Evolutionary conservation across 495 filamentous ascomycete species (phyloP), one percentile per base, ranked within the genome.

Genomic region (Parathielavia appendiculata): DNA sequence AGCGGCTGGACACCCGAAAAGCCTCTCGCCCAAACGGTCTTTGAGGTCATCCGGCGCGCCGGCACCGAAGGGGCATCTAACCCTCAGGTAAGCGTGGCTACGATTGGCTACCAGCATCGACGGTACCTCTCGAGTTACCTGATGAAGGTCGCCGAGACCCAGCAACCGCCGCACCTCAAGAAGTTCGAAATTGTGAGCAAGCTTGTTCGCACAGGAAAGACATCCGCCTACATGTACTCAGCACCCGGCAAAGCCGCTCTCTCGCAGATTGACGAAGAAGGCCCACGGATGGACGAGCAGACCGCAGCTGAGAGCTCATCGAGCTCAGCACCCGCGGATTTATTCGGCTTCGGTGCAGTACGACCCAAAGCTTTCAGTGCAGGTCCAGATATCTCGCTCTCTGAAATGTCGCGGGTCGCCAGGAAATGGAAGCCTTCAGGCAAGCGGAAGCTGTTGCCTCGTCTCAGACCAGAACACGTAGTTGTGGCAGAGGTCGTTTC

Each of bases 221-320:
- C 74, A 14, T 75, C 73, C 35, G 73, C 73, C 20, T 78, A 78
- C 57, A 73, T 75, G 58, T 78, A 74, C 54, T 74, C 70, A 26
- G 70, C 69, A 1, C 48, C 59, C 26, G 41, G 20, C 5, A 19
- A 9, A 5, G n/a, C 17, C 2, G 22, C 26, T 17, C 53, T 47
- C 12, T 19, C 53, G 1, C 9, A 17, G 20, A 12, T 56, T 13
- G 36, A 50, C 0, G 46, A 39, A 19, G 38, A 10, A 20, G 41
- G 20, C 8, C 14, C 36, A 32, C 23, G 1, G 34, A 9, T 8
- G 14, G 3, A 34, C 4, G 56, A 50, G 8, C 34, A 39, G 39
- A 36, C 6, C 7, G 8, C 49, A 57, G 35, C n/a, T 12, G 4
- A 19, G 17, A 34, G 32, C 38, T 14, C 53, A 8, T 14, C 23